Base-by-base conservation (phyloP, 2,329 filamentous ascomycete genomes). In the Gaeumannomyces tritici region DNA sequence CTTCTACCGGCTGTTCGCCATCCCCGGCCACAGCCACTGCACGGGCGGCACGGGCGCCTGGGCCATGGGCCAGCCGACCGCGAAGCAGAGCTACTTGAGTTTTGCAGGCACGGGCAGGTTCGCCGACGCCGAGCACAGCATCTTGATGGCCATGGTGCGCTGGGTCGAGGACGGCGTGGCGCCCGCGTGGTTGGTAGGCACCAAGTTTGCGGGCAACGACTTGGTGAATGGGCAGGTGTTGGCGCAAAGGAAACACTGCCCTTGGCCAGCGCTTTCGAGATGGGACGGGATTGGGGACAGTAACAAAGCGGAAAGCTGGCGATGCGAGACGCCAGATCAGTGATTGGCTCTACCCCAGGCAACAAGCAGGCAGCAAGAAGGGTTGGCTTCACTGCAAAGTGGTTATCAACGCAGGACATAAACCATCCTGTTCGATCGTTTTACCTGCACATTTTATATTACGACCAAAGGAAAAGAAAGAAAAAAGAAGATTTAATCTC, bases 121-220 rank as follows among this genome's bases (percentile, higher is more conserved):
- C 27, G 57, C 57, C 21, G 71, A 77, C 8, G 72, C 75, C 0
- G 70, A 74, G 13, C 69, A 76, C 62, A 80, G 81, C 59, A 69
- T 79, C 0, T 67, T 81, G 21, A 73, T 75, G 70, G 74, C 76
- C 4, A 67, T 80, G 27, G 77, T 80, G 3, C 69, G 73, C 13
- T 80, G 79, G 79, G 78, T 81, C 2, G 79, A 77, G 68, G 62
- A 73, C 26, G 72, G 70, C 5, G 63, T 70, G 21, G 76, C 77
- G 1, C 79, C 79, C 0, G 76, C 77, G 47, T 70, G 71, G 1
- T 64, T 70, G 12, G 61, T 59, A 1, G 63, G 63, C 8, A 64
- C 63, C 26, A 60, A 63, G 54, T 63, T 63, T 62, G 61, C 62
- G n/a, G 42, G 55, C 55, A 59, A 63, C 57, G 29, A 35, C 35